Conservation (phyloP, 1,284 basidiomycete species). For the Sporisorium scitamineum region DNA sequence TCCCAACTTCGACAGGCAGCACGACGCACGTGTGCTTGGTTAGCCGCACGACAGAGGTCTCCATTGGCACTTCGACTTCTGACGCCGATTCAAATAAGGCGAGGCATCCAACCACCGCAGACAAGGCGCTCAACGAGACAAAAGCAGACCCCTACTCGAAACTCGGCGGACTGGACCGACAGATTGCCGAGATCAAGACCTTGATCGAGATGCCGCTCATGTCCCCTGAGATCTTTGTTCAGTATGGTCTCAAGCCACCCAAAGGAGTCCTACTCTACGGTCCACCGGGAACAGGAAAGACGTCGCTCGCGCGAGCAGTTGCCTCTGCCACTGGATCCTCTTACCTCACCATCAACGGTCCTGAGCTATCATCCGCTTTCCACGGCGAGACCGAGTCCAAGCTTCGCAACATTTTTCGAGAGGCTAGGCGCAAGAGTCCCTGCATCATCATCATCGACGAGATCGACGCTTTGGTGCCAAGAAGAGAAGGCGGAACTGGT, state of each 20-base stretch:
- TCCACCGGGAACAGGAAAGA: conserved; percentile 69
- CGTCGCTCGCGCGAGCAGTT: conserved; percentile 64
- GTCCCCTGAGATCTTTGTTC: conserved; percentile 86
- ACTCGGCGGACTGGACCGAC: conserved; percentile 88
- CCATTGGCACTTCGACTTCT: conserved; percentile 58
- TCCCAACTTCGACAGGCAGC: conserved; percentile 62
- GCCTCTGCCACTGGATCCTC: conserved; percentile 60
- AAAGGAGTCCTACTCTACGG: conserved; percentile 68
- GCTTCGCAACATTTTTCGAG: conserved; percentile 86
- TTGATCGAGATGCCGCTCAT: conserved; percentile 94
- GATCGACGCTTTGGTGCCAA: conserved; percentile 92
- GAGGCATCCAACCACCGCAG: conserved; percentile 9
- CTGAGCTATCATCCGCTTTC: conserved; percentile 91
- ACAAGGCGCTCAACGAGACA: background rate
- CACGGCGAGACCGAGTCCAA: conserved; percentile 96
- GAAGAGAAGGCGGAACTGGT: conserved; percentile 86
- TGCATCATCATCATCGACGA: conserved; percentile 92
- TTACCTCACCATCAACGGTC: conserved; percentile 80
- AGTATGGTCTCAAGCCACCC: conserved; percentile 76
- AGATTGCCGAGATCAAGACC: conserved; percentile 88
- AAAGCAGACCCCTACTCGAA: conserved; percentile 72
- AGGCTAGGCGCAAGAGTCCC: conserved; percentile 83
- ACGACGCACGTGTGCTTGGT: conserved; percentile 44
- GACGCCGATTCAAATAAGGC: conserved; percentile 25
- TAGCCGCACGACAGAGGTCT: conserved; percentile 70